Base-by-base conservation (phyloP, 306 rosid genomes). In the Senna siamea region DNA sequence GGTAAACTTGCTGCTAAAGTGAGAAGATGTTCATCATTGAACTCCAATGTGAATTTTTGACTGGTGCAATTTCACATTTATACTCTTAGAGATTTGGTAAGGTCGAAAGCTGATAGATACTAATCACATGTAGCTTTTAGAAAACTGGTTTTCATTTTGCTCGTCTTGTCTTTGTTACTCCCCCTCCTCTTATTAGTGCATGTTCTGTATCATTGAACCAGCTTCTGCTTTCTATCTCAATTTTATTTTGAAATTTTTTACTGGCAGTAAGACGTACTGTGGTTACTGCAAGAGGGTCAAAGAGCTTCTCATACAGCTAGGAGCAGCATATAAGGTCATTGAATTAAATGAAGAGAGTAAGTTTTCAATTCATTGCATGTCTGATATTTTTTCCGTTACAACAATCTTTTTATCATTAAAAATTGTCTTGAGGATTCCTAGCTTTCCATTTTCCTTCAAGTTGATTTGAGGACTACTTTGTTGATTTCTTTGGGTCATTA, bases 231-330 rank as follows among this genome's bases (percentile, higher is more conserved):
- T 20, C 22, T 28, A 57, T 37, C 57, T 13, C 50, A 40, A n/a
- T 74, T 62, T 9, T 34, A 46, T 77, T 1, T 13, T 51, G 41
- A 78, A 62, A 61, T 54, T 22, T 76, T 37, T 9, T 50, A 40
- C 28, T 85, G 75, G 62, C 96, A 90, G 98, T 72, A 93, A 93
- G 83, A 90, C 93, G 14, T 86, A 90, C 64, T 90, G 98, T 79
- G 97, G 97, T 28, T 93, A 80, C 75, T 90, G 96, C 81, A 70
- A 80, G 76, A 79, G 87, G 74, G 92, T 93, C 28, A 90, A 90
- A 76, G 86, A 83, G 44, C 83, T 93, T 2, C 52, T 93, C 50
- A 69, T 62, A 64, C 87, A 87, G 80, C 77, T 87, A 7, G 90
- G 89, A 82, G 98, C 89, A 35, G 0, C 78, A 47, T 79, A 18